Percentiles rank a stretch among this genome's conserved stretches.
These are phyloP conservation scores for Globisporangium cystogenes DNA, from an alignment of 352 stramenopile genomes.

Conservation along the genomic window DNA sequence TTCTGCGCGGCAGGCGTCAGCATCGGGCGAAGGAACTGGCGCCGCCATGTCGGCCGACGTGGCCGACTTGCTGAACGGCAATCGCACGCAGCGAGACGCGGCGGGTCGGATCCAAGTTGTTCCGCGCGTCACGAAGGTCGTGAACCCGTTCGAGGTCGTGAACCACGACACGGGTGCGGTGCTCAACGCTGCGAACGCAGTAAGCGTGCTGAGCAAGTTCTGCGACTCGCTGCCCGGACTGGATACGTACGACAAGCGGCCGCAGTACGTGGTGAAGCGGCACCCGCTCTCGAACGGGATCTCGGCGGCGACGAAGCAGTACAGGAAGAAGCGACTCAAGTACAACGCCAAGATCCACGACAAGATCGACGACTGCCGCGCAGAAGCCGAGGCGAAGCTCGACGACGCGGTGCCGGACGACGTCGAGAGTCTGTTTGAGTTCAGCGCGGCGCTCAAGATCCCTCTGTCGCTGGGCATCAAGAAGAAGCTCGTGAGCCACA, in stretches of 20 bases:
- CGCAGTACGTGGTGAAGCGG: slow-evolving; percentile 72
- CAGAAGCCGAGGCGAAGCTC: slow-evolving; percentile 25
- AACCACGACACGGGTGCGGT: slow-evolving; percentile 61
- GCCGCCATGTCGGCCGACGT: slow-evolving; percentile 7
- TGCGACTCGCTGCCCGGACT: slow-evolving; percentile 77
- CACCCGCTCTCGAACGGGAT: slow-evolving; percentile 45
- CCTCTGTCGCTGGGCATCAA: slow-evolving; percentile 54
- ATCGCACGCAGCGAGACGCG: slow-evolving; percentile 1
- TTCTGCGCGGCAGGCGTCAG: not conserved
- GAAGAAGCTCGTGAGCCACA: slow-evolving; percentile 55
- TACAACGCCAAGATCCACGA: slow-evolving; percentile 76
- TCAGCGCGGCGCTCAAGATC: slow-evolving; percentile 56
- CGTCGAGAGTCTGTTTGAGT: slow-evolving; percentile 38
- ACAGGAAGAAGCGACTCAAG: slow-evolving; percentile 73
- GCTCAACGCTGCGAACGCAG: slow-evolving; percentile 59
- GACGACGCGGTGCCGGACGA: slow-evolving; percentile 15
- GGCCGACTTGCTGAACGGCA: not conserved
- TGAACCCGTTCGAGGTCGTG: slow-evolving; percentile 41
- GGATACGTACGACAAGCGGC: slow-evolving; percentile 75
- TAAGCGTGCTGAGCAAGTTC: slow-evolving; percentile 64
- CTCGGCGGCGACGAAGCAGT: slow-evolving; percentile 41
- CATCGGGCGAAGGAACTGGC: not conserved
- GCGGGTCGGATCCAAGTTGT: slow-evolving; percentile 12
- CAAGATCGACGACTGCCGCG: slow-evolving; percentile 66
- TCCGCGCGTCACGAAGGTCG: slow-evolving; percentile 2